Evolutionary conservation across 2,329 filamentous ascomycete species (phyloP).

Genomic region (Fusarium proliferatum): DNA sequence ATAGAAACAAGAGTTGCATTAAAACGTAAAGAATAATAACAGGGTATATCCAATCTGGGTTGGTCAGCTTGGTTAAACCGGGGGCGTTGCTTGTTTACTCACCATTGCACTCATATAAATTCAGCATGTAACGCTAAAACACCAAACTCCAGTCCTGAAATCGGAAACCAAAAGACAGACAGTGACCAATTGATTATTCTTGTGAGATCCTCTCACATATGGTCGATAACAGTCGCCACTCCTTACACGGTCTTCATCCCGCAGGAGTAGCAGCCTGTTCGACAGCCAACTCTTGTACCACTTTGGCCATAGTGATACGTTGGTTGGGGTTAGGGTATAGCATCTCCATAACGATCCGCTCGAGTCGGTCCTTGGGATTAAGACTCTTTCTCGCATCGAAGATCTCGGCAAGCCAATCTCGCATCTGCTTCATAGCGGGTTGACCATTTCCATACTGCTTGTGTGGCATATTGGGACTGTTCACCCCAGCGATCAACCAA

Average conservation of each 20-base stretch:
- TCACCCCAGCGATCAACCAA: slow-evolving; percentile 69
- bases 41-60: slow-evolving; percentile 41
- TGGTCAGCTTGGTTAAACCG: slow-evolving; percentile 16
- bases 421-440: slow-evolving; percentile 64
- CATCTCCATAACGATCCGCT: slow-evolving; percentile 66
- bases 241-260: slow-evolving; percentile 14
- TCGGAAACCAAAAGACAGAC: slow-evolving; percentile 25
- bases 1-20: background rate
- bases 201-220: slow-evolving; percentile 3
- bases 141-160: slow-evolving; percentile 23
- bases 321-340: slow-evolving; percentile 61
- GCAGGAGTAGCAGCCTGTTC: slow-evolving; percentile 36
- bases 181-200: slow-evolving; percentile 8
- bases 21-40: slow-evolving; percentile 24
- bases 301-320: slow-evolving; percentile 65
- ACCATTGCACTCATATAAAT: slow-evolving; percentile 34
- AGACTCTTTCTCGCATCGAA: slow-evolving; percentile 60
- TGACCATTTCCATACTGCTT: slow-evolving; percentile 53
- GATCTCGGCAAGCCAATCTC: slow-evolving; percentile 66
- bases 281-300: slow-evolving; percentile 57
- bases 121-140: slow-evolving; percentile 12
- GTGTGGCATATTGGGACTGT: slow-evolving; percentile 51
- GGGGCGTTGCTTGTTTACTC: slow-evolving; percentile 2
- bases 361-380: slow-evolving; percentile 59
- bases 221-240: slow-evolving; percentile 5